Conservation (phyloP, 257 asterid genomes). For the Solanum clarkiae region DNA sequence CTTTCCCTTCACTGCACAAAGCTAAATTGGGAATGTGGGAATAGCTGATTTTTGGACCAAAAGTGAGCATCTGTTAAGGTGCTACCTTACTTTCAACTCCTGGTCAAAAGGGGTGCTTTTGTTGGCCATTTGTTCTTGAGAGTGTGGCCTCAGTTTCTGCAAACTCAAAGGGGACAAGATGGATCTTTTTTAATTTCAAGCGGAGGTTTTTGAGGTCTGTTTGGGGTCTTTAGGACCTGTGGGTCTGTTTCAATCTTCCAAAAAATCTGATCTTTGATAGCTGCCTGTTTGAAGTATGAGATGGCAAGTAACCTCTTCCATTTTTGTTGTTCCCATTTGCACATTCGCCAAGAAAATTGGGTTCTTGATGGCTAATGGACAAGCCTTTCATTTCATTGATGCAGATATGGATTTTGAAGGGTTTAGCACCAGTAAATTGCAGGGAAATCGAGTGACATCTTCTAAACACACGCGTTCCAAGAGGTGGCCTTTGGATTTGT, state of each 20-base stretch:
- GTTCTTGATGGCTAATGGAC: slow-evolving; percentile 7
- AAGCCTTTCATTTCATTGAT: not conserved
- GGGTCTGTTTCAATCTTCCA: slow-evolving; percentile 11
- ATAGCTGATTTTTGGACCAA: slow-evolving; percentile 6
- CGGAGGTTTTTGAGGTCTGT: slow-evolving; percentile 24
- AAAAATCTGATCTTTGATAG: slow-evolving; percentile 35
- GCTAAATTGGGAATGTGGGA: slow-evolving; percentile 11
- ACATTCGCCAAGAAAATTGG: not conserved
- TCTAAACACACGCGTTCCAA: slow-evolving; percentile 54
- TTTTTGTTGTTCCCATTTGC: not conserved
- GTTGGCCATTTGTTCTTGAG: slow-evolving; percentile 11
- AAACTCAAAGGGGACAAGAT: slow-evolving; percentile 3
- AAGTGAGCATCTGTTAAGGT: slow-evolving; percentile 19
- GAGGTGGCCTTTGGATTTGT: slow-evolving; percentile 34
- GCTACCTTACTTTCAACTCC: slow-evolving; percentile 1
- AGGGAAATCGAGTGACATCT: slow-evolving; percentile 13
- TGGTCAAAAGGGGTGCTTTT: slow-evolving; percentile 41
- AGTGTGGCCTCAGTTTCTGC: not conserved
- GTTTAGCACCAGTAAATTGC: slow-evolving; percentile 33
- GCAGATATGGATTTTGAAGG: slow-evolving; percentile 71
- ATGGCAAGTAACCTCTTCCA: slow-evolving; percentile 17
- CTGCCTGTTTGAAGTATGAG: slow-evolving; percentile 15
- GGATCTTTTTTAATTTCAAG: slow-evolving; percentile 29
- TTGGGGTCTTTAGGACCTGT: slow-evolving; percentile 6
- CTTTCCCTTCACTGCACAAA: slow-evolving; percentile 23